Evolutionary conservation across 2,329 filamentous ascomycete genomes (phyloP).

Genomic region (Fusarium udum): DNA sequence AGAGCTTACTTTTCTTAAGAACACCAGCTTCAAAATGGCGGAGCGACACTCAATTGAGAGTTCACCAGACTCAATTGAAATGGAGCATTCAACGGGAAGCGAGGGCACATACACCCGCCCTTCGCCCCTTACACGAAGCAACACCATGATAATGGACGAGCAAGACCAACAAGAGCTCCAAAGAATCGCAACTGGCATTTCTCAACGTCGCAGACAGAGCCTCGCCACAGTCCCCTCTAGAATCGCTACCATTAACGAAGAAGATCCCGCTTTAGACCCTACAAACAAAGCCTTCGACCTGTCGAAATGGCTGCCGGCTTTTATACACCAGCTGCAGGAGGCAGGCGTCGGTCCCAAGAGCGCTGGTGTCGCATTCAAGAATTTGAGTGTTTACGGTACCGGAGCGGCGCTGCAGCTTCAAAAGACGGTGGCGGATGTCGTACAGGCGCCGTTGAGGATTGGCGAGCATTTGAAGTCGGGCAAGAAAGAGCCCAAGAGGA

Average conservation of each 20-base stretch:
- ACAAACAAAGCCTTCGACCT: conserved; percentile 18
- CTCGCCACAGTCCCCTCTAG: not conserved
- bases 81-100: not conserved
- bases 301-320: conserved; percentile 21
- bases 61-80: not conserved
- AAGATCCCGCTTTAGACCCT: conserved; percentile 5
- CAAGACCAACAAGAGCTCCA: conserved; percentile 14
- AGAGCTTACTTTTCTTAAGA: too few species aligned
- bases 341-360: conserved; percentile 4
- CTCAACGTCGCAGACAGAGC: conserved; percentile 7
- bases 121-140: not conserved
- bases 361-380: conserved; percentile 53
- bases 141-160: conserved; percentile 17
- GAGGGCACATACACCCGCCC: not conserved
- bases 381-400: conserved; percentile 54
- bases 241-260: not conserved
- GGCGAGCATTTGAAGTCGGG: not conserved
- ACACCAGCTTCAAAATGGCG: not conserved
- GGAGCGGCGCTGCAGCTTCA: conserved; percentile 50
- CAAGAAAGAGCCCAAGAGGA: conserved; percentile 13
- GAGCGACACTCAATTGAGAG: not conserved
- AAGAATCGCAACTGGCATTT: conserved; percentile 21
- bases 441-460: not conserved
- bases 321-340: conserved; percentile 1
- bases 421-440: conserved; percentile 50